Evolutionary conservation across 2,329 filamentous ascomycete genomes (phyloP).

Genomic region (Aspergillus tamarii): DNA sequence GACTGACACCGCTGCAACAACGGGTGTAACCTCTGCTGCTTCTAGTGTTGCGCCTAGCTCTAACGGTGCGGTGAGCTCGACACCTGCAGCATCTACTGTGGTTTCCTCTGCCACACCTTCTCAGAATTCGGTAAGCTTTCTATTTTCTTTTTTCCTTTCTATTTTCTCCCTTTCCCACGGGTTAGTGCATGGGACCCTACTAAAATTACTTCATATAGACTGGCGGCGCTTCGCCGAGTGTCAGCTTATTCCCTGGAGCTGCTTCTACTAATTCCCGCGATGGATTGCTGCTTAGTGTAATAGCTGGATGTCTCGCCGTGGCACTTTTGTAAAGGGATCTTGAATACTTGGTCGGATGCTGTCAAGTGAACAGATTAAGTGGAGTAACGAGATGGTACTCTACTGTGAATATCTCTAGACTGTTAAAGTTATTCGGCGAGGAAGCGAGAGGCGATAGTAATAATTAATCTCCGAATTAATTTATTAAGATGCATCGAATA

Average conservation of each 20-base stretch:
- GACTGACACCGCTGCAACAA: background rate
- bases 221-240: background rate
- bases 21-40: background rate
- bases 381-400: background rate
- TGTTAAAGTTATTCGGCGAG: background rate
- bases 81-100: background rate
- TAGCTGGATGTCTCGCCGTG: background rate
- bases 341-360: background rate
- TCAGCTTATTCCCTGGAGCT: background rate
- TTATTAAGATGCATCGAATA: background rate
- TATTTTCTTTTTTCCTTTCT: too few species aligned
- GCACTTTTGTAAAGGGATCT: background rate
- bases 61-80: background rate
- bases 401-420: background rate
- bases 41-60: background rate
- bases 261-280: background rate
- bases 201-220: background rate
- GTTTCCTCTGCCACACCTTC: background rate
- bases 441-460: background rate
- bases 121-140: background rate
- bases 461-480: background rate
- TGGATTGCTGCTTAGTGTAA: background rate
- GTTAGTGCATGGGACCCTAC: background rate
- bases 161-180: too few species aligned
- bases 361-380: background rate